Conservation (phyloP, 2,329 filamentous ascomycete genomes). For the Microdochium bolleyi region DNA sequence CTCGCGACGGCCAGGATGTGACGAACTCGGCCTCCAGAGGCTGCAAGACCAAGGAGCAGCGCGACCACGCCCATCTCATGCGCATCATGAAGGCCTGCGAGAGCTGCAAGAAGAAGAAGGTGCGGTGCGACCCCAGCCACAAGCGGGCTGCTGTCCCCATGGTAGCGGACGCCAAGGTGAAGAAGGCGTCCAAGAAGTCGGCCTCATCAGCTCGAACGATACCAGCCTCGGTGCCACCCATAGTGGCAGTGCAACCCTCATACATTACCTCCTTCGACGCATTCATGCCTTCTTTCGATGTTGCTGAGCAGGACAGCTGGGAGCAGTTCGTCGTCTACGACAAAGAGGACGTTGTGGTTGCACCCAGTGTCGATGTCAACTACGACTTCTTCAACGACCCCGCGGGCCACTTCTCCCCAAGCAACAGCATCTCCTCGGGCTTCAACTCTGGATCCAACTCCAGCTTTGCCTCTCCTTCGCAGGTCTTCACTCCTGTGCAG, state of each 20-base stretch:
- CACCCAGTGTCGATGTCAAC: slow-evolving; percentile 15
- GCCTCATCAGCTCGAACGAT: slow-evolving; percentile 19
- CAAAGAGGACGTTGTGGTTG: slow-evolving; percentile 22
- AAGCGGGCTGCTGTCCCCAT: slow-evolving; percentile 34
- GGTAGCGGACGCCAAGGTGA: slow-evolving; percentile 17
- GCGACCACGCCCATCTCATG: slow-evolving; percentile 60
- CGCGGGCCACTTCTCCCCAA: slow-evolving; percentile 31
- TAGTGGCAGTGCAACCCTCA: slow-evolving; percentile 4
- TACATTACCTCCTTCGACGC: slow-evolving; percentile 8
- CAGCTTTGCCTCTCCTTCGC: slow-evolving; percentile 23
- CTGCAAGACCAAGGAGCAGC: slow-evolving; percentile 60
- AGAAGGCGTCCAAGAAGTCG: slow-evolving; percentile 33
- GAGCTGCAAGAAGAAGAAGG: slow-evolving; percentile 54
- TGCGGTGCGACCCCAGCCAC: slow-evolving; percentile 53
- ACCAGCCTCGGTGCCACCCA: slow-evolving; percentile 10
- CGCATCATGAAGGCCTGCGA: slow-evolving; percentile 61
- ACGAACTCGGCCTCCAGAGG: slow-evolving; percentile 55
- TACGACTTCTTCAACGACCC: slow-evolving; percentile 39
- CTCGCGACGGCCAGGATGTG: slow-evolving; percentile 53
- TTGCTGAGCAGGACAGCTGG: slow-evolving; percentile 25
- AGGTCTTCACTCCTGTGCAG: slow-evolving; percentile 19
- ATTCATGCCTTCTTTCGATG: slow-evolving; percentile 9
- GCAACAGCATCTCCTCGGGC: slow-evolving; percentile 8
- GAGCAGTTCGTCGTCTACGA: slow-evolving; percentile 39
- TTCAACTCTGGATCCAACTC: slow-evolving; percentile 11